A percentile compares a stretch with the other conserved stretches of the same genome.
Evolutionary conservation across 2,329 filamentous ascomycete genomes (phyloP).

Genomic region (Calonectria pteridis): DNA sequence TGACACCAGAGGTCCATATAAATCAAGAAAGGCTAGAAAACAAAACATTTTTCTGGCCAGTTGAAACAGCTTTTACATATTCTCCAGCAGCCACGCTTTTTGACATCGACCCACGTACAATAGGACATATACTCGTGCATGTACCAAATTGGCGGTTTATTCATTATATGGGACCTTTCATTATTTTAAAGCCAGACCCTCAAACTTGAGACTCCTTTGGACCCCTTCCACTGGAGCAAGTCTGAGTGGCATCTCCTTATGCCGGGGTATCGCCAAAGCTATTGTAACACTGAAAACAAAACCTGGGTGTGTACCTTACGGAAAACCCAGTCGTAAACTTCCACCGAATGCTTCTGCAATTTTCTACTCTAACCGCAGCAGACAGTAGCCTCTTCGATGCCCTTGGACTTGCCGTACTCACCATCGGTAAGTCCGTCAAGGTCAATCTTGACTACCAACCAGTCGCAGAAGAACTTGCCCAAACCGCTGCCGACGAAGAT

Average conservation of each 20-base stretch:
- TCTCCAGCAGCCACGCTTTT: neutral
- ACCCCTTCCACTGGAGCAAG: neutral
- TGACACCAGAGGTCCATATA: too few relatives aligned
- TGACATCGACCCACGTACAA: too few relatives aligned
- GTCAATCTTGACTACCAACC: slow-evolving; percentile 60
- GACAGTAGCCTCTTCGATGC: slow-evolving; percentile 60
- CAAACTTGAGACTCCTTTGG: neutral
- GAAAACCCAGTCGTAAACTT: neutral
- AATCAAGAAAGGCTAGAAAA: neutral
- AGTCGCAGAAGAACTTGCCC: slow-evolving; percentile 68
- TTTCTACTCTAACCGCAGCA: slow-evolving; percentile 55
- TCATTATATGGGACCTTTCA: neutral
- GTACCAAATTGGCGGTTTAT: neutral
- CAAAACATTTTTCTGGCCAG: neutral
- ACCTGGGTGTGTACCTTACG: neutral
- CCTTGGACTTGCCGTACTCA: slow-evolving; percentile 41
- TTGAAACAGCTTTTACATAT: neutral
- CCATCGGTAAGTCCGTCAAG: slow-evolving; percentile 43
- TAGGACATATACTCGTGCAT: neutral
- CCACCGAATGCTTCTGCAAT: neutral
- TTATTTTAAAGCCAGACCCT: neutral
- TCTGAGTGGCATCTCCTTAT: neutral
- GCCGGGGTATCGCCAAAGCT: slow-evolving; percentile 23
- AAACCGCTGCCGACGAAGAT: slow-evolving; percentile 71
- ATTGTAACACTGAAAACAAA: slow-evolving; percentile 1